Percentiles rank a stretch among this genome's conserved stretches.
These are phyloP conservation scores for Plasmodium fragile DNA, from an alignment of 169 alveolate genomes.

Conservation along the genomic window DNA sequence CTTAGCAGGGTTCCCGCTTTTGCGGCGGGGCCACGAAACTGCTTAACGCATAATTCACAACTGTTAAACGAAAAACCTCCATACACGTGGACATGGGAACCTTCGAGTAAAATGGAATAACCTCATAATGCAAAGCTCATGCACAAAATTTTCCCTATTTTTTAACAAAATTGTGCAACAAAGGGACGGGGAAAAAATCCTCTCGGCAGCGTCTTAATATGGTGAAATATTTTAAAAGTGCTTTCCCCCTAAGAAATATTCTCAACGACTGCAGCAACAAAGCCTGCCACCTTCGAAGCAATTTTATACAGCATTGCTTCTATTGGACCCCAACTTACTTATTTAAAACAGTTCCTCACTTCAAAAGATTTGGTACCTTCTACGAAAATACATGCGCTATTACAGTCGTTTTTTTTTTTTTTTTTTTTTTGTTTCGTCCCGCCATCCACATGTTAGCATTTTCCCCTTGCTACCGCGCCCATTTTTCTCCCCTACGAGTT, in stretches of 20 bases:
- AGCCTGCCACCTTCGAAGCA: not conserved
- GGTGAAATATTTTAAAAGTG: not conserved
- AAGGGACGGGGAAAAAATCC: not conserved
- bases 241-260: not conserved
- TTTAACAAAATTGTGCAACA: not conserved
- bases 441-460: not conserved
- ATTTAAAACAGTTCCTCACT: not conserved
- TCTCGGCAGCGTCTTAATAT: not conserved
- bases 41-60: not conserved
- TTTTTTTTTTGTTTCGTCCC: not conserved
- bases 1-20: not conserved
- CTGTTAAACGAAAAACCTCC: not conserved
- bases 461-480: not conserved
- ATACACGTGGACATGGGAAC: not conserved
- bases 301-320: not conserved
- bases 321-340: not conserved
- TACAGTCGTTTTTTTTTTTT: not conserved
- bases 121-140: not conserved
- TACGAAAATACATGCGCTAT: not conserved
- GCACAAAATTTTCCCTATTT: not conserved
- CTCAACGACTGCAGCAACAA: not conserved
- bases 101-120: not conserved
- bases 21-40: not conserved
- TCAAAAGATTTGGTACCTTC: not conserved
- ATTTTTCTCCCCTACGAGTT: not conserved